These are phyloP conservation scores for Exophiala xenobiotica DNA, from an alignment of 2,329 filamentous ascomycete genomes.

Conservation along the genomic window DNA sequence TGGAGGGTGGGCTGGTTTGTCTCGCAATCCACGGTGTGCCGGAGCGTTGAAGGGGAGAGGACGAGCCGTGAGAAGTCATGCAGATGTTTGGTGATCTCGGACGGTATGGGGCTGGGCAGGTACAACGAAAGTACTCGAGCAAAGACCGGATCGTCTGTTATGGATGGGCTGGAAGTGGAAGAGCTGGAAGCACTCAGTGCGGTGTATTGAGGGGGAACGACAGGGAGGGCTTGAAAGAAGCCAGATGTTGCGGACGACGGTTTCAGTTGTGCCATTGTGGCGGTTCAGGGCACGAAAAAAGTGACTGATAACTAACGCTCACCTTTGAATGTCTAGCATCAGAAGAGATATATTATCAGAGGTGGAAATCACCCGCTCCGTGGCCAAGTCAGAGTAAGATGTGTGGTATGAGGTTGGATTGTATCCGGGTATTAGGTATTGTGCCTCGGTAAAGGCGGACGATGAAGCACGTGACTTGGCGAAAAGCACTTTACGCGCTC, in stretches of 20 bases:
- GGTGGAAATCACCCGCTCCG: not conserved
- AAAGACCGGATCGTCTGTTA: slow-evolving; percentile 23
- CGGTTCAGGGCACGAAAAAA: not conserved
- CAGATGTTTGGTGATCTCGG: slow-evolving; percentile 15
- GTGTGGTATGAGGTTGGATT: slow-evolving; percentile 2
- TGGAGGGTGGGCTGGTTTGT: slow-evolving; percentile 24
- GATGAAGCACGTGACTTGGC: not conserved
- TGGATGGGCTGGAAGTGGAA: not conserved
- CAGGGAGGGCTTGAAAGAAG: slow-evolving; percentile 26
- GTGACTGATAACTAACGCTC: not conserved
- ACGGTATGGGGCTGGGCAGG: slow-evolving; percentile 20
- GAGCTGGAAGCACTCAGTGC: not conserved
- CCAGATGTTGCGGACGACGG: slow-evolving; percentile 24
- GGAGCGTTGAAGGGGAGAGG: slow-evolving; percentile 19
- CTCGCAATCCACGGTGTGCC: slow-evolving; percentile 25
- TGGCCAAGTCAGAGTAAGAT: not conserved
- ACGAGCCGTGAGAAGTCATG: slow-evolving; percentile 25
- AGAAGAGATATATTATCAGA: not conserved
- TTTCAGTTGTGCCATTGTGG: slow-evolving; percentile 13
- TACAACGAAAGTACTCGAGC: slow-evolving; percentile 19
- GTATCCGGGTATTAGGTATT: not conserved
- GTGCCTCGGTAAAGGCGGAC: not conserved
- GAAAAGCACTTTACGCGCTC: not conserved
- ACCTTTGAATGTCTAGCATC: not conserved
- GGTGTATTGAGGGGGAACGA: slow-evolving; percentile 23